These are phyloP conservation scores for Actinomucor elegans DNA, from an alignment of 371 early-diverging fungal species.

Conservation along the genomic window DNA sequence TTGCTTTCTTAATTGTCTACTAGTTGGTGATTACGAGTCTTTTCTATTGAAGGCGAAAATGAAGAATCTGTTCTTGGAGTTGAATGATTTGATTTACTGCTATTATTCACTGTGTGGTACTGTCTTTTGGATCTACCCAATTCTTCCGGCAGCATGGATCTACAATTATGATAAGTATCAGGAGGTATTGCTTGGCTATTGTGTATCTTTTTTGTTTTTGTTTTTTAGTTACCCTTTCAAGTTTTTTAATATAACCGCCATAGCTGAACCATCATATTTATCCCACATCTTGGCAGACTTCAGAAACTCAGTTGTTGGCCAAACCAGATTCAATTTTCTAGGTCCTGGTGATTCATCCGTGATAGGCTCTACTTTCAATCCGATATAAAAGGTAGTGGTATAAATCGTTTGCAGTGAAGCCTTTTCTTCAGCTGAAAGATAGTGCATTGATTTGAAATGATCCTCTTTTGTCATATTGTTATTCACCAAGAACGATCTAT, in stretches of 20 bases:
- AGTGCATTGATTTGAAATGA: slow-evolving; percentile 28
- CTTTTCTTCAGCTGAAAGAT: slow-evolving; percentile 31
- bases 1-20: background rate
- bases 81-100: background rate
- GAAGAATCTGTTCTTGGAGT: background rate
- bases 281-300: slow-evolving; percentile 77
- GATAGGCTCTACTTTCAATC: slow-evolving; percentile 46
- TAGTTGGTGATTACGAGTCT: background rate
- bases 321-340: slow-evolving; percentile 66
- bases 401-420: slow-evolving; percentile 35
- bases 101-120: background rate
- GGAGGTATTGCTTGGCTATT: too few relatives aligned
- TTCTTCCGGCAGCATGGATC: background rate
- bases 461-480: slow-evolving; percentile 17
- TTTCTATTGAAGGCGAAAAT: background rate
- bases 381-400: slow-evolving; percentile 87
- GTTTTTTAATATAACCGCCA: slow-evolving; percentile 59
- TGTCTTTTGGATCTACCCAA: background rate
- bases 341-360: slow-evolving; percentile 47
- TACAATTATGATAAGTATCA: too few relatives aligned
- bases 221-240: slow-evolving; percentile 25
- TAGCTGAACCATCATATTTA: slow-evolving; percentile 61
- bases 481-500: slow-evolving; percentile 32
- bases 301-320: slow-evolving; percentile 78
- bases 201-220: too few relatives aligned